Conservation (phyloP, 768 basidiomycete genomes). For the Russula ochroleuca region DNA sequence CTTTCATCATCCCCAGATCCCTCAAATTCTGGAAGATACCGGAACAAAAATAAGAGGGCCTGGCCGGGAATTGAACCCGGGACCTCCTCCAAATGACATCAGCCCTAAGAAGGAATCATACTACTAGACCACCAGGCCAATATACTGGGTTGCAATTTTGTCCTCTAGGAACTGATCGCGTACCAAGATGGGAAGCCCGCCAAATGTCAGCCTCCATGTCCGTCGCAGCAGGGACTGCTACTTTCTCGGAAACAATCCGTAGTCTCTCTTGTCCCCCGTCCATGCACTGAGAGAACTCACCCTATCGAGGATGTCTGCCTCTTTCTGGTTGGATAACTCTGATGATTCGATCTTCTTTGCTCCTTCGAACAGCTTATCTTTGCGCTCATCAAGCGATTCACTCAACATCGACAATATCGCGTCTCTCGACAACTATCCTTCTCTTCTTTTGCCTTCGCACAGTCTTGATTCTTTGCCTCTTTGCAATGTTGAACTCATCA, state of each 20-base stretch:
- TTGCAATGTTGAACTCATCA: slow-evolving; percentile 4
- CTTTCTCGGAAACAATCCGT: not conserved
- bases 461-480: slow-evolving; percentile 24
- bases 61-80: slow-evolving; percentile 86
- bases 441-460: slow-evolving; percentile 20
- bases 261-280: slow-evolving; percentile 5
- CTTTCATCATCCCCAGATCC: too few relatives aligned
- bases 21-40: too few relatives aligned
- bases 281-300: slow-evolving; percentile 14
- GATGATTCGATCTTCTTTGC: slow-evolving; percentile 26
- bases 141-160: not conserved
- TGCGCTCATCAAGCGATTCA: slow-evolving; percentile 20
- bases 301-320: slow-evolving; percentile 23
- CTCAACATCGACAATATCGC: slow-evolving; percentile 21
- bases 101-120: slow-evolving; percentile 28
- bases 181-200: not conserved
- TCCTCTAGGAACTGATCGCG: not conserved
- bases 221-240: not conserved
- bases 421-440: slow-evolving; percentile 21
- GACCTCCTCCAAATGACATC: slow-evolving; percentile 60
- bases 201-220: slow-evolving; percentile 12
- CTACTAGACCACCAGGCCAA: slow-evolving; percentile 28
- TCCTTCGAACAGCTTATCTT: slow-evolving; percentile 18
- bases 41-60: slow-evolving; percentile 45
- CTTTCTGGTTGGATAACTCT: slow-evolving; percentile 27